These are phyloP conservation scores for Linnemannia hyalina DNA, from an alignment of 192 early-diverging fungal genomes.

Conservation along the genomic window DNA sequence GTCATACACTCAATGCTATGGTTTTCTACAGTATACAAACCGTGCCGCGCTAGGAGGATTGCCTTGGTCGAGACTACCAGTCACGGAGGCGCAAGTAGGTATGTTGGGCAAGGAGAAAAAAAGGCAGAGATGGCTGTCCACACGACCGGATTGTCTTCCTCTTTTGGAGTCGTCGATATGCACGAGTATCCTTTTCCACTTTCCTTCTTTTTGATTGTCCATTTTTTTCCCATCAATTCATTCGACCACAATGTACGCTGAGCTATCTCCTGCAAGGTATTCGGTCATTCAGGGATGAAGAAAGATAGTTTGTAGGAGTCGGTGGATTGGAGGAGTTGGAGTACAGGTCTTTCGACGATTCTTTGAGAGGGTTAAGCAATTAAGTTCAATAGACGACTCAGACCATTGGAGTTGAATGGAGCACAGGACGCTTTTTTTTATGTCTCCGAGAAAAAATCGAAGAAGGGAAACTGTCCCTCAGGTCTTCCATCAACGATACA, in stretches of 20 bases:
- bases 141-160: background rate
- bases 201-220: background rate
- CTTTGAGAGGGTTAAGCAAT: background rate
- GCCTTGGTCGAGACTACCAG: too few relatives aligned
- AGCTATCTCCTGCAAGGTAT: background rate
- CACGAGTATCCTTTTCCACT: background rate
- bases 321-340: background rate
- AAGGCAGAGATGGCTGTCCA: background rate
- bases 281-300: too few relatives aligned
- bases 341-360: background rate
- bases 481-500: too few relatives aligned
- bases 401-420: slow-evolving; percentile 2
- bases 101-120: background rate
- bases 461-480: too few relatives aligned
- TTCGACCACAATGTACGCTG: background rate
- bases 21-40: background rate
- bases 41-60: too few relatives aligned
- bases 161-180: slow-evolving; percentile 2
- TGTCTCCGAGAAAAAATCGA: background rate
- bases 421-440: background rate
- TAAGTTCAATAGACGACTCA: background rate
- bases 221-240: background rate
- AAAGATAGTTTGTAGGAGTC: too few relatives aligned
- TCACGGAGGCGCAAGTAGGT: too few relatives aligned
- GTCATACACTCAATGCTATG: background rate